Percentiles rank a stretch among this genome's conserved stretches.
phyloP scores from a whole-genome alignment of 495 filamentous ascomycete species.

The Annulohypoxylon bovei region DNA sequence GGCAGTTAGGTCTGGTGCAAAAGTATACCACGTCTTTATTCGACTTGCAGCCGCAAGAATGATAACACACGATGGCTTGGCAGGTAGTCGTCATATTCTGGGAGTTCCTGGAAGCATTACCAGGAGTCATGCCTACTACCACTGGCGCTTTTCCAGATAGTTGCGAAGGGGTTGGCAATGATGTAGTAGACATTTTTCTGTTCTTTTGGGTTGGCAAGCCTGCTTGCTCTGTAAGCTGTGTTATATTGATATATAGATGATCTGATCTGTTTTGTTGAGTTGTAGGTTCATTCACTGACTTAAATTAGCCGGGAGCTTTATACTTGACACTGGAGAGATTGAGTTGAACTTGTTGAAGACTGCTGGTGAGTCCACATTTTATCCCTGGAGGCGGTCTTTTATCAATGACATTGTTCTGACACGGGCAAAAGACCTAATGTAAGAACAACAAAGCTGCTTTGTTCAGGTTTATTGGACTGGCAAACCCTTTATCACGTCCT shows the following conservation, averaged over 20 bases:
- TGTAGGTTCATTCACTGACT: background rate
- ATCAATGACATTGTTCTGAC: conserved; percentile 8
- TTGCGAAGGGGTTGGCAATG: background rate
- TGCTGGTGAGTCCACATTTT: background rate
- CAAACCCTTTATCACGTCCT: background rate
- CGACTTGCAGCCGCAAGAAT: conserved; percentile 30
- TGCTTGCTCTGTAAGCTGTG: conserved; percentile 24
- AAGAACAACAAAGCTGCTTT: background rate
- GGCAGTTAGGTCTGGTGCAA: background rate
- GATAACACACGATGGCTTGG: conserved; percentile 16
- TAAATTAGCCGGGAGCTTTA: background rate
- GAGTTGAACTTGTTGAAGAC: background rate
- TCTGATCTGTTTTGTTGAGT: background rate
- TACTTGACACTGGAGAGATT: background rate
- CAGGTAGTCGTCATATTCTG: background rate
- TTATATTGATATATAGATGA: background rate
- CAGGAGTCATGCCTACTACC: background rate
- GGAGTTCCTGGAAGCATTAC: background rate
- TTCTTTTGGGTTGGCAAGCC: conserved; percentile 25
- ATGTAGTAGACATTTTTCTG: conserved; percentile 4
- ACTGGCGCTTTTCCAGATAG: background rate
- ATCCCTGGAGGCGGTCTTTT: background rate
- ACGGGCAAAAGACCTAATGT: background rate
- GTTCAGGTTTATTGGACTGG: background rate
- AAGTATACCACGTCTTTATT: background rate